Evolutionary conservation across 139 green algal species (phyloP).

Genomic region (Astrephomene gubernaculifera): DNA sequence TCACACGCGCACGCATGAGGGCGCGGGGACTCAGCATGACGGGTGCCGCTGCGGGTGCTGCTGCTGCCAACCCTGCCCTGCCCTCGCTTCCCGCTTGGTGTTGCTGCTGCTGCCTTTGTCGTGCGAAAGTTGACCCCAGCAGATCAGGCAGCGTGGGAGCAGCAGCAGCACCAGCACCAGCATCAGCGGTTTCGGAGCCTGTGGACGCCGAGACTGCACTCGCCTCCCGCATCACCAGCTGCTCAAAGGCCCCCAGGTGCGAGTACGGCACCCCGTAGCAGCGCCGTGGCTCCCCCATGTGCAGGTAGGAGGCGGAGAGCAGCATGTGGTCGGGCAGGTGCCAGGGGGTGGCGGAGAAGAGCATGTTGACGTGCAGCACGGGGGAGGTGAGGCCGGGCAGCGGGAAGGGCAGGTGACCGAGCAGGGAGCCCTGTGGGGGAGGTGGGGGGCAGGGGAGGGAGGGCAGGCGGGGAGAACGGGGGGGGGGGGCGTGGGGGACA

Average conservation of each 20-base stretch:
- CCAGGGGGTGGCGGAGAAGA: constrained; percentile 82
- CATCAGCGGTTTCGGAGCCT: too few species aligned
- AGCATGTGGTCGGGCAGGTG: constrained; percentile 90
- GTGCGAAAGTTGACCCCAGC: too few species aligned
- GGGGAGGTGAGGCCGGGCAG: constrained; percentile 79
- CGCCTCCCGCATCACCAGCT: too few species aligned
- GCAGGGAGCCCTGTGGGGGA: constrained; percentile 51
- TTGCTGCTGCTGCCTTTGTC: too few species aligned
- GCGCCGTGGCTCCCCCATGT: constrained; percentile 71
- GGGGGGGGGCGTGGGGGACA: too few species aligned
- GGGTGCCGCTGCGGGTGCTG: not conserved
- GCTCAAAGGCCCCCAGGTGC: constrained; percentile 67
- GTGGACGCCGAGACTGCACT: too few species aligned
- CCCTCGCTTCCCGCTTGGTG: too few species aligned
- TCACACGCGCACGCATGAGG: constrained; percentile 67
- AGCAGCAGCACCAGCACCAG: constrained; percentile 75
- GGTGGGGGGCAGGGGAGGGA: not conserved
- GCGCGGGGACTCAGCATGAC: constrained; percentile 78
- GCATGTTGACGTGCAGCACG: constrained; percentile 80
- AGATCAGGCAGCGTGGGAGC: too few species aligned
- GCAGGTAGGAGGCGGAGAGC: constrained; percentile 85
- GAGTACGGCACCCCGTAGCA: constrained; percentile 78
- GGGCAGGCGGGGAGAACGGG: too few species aligned
- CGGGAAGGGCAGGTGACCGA: constrained; percentile 76
- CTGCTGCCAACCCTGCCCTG: not conserved